phyloP scores from a whole-genome alignment of 441 rosid species.

The Mallotus japonicus region DNA sequence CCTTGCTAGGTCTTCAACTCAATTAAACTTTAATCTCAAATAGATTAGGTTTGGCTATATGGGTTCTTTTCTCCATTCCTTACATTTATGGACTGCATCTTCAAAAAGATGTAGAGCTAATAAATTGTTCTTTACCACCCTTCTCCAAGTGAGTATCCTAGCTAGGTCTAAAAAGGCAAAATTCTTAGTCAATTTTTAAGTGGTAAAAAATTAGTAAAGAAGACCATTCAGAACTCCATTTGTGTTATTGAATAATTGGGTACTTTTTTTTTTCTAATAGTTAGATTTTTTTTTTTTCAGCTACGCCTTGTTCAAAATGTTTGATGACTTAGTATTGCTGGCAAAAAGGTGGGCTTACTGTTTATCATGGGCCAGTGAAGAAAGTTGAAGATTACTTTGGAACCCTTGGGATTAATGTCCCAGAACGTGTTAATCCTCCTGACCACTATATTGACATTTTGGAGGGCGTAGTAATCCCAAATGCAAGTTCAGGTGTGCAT shows the following conservation, averaged over 20 bases:
- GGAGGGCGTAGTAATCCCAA: constrained; percentile 71
- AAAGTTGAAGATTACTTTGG: constrained; percentile 80
- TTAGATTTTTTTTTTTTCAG: constrained; percentile 48
- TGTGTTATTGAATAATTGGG: neutral
- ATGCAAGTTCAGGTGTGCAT: constrained; percentile 36
- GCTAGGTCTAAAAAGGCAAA: neutral
- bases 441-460: constrained; percentile 84
- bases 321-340: constrained; percentile 81
- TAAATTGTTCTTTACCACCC: too few species aligned
- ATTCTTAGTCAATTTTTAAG: neutral
- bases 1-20: too few species aligned
- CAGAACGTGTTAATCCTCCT: constrained; percentile 89
- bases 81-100: too few species aligned
- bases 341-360: constrained; percentile 91
- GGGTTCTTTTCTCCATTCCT: too few species aligned
- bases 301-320: constrained; percentile 80
- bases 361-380: constrained; percentile 76
- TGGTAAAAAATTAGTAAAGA: neutral
- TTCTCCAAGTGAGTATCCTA: neutral
- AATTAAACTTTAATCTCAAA: too few species aligned
- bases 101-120: too few species aligned
- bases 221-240: neutral
- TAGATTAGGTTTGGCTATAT: too few species aligned
- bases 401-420: constrained; percentile 74
- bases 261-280: constrained; percentile 5